Percentiles rank a stretch among this genome's conserved stretches.
These are phyloP conservation scores for Sporothrix pallida DNA, from an alignment of 2,329 filamentous ascomycete species.

Conservation along the genomic window DNA sequence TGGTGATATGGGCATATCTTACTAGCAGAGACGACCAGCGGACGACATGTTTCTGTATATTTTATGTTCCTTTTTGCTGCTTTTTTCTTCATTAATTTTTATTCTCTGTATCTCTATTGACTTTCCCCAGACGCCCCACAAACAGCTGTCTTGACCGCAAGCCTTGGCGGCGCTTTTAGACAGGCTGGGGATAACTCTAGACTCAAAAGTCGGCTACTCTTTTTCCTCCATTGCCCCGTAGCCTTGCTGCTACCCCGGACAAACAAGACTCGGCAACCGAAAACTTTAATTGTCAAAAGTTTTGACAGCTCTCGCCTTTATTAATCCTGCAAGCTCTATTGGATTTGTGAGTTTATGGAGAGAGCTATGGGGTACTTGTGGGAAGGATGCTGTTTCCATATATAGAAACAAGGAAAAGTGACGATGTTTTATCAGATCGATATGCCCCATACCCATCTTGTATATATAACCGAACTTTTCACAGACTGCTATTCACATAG, in stretches of 20 bases:
- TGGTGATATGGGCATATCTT: no score
- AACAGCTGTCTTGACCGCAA: no score
- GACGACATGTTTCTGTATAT: neutral
- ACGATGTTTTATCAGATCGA: no score
- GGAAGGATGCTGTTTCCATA: no score
- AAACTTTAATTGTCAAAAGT: neutral
- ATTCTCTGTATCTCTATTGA: neutral
- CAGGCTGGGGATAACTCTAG: neutral
- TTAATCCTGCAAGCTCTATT: neutral
- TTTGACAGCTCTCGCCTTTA: no score
- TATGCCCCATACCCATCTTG: no score
- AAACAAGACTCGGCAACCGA: neutral
- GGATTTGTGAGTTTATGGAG: no score
- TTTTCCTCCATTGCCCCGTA: constrained; percentile 17
- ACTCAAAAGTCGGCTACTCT: neutral
- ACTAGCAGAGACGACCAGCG: no score
- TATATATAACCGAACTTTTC: no score
- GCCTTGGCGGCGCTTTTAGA: neutral
- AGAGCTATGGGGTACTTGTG: no score
- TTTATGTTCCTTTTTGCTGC: neutral
- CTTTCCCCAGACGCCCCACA: neutral
- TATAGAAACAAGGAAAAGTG: no score
- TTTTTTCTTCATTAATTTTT: neutral
- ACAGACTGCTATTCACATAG: no score
- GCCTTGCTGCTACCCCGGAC: constrained; percentile 8